Evolutionary conservation across 495 filamentous ascomycete genomes (phyloP), one percentile per base, ranked within the genome.

Genomic region (Aspergillus ellipticus): DNA sequence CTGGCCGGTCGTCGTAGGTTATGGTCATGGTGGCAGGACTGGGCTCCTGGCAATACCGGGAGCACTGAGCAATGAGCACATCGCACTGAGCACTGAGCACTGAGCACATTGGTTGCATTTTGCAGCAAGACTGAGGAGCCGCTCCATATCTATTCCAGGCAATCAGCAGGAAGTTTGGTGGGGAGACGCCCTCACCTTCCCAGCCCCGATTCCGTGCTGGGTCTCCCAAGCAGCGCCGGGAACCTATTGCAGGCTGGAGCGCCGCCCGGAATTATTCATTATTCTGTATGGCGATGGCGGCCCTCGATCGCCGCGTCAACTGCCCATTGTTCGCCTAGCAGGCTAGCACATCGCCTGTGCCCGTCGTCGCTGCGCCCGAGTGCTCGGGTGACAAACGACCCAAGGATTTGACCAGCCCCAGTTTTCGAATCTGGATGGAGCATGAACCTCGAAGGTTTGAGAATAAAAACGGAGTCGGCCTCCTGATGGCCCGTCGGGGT

Each of bases 361-460:
- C 39, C 49, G 26, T 37, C 42, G 45, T 22, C 17, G 48, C 49
- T 39, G 55, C 49, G 52, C 52, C 52, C 42, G 43, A 51, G 39
- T 24, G 57, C 47, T 45, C 47, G 47, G 52, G 54, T 55, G 37
- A 59, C 51, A 51, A 46, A 55, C 41, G 52, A 59, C 31, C 57
- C 57, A 59, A 50, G 47, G 57, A 51, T 59, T 45, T 28, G 49
- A 29, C 50, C 31, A 42, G 51, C 46, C 39, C 54, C 39, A 11
- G 49, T 53, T 21, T 42, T 39, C 35, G 55, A 42, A 53, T 42
- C 55, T 48, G 28, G 35, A 39, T 28, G 33, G 49, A 20, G 6
- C 10, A 1, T 22, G 19, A 22, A 45, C 19, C 11, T 26, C 11
- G 21, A 26, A 22, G 43, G 22, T 22, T 22, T 47, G 43, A 47